Conservation (phyloP, 2,329 filamentous ascomycete species). For the Cadophora gregata region DNA sequence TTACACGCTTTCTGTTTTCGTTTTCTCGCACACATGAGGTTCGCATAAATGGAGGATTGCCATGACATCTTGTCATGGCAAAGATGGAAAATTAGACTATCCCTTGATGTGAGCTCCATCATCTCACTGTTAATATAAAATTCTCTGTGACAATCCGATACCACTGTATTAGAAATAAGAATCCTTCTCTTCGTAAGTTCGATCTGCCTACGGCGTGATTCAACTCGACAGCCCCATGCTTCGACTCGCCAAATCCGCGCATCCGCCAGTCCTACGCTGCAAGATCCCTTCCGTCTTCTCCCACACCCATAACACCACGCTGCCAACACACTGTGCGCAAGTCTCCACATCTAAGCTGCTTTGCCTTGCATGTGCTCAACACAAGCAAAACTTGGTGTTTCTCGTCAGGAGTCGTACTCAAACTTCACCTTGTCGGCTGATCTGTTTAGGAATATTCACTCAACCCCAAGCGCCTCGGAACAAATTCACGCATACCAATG, state of each 20-base stretch:
- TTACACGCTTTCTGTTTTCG: not conserved
- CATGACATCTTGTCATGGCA: not conserved
- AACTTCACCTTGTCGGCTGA: not conserved
- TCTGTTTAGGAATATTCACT: not conserved
- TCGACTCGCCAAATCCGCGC: not conserved
- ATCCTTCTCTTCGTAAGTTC: not conserved
- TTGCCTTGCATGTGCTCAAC: not conserved
- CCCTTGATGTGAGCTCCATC: not conserved
- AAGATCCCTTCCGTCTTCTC: not conserved
- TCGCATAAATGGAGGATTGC: not conserved
- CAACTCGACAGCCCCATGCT: not conserved
- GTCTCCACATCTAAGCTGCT: not conserved
- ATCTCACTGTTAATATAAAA: not conserved
- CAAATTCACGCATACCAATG: not conserved
- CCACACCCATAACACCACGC: slow-evolving; percentile 1
- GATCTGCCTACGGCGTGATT: not conserved
- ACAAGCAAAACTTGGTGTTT: not conserved
- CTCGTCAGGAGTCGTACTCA: not conserved
- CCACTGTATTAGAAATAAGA: not conserved
- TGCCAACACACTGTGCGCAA: not conserved
- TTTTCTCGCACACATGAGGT: not conserved
- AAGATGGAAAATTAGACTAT: not conserved
- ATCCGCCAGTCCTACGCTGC: not conserved
- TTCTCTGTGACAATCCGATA: not conserved
- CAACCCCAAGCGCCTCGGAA: not conserved